A percentile compares a stretch with the other conserved stretches of the same genome.
phyloP scores from a whole-genome alignment of 768 basidiomycete genomes.

The Rhizopogon rudus region DNA sequence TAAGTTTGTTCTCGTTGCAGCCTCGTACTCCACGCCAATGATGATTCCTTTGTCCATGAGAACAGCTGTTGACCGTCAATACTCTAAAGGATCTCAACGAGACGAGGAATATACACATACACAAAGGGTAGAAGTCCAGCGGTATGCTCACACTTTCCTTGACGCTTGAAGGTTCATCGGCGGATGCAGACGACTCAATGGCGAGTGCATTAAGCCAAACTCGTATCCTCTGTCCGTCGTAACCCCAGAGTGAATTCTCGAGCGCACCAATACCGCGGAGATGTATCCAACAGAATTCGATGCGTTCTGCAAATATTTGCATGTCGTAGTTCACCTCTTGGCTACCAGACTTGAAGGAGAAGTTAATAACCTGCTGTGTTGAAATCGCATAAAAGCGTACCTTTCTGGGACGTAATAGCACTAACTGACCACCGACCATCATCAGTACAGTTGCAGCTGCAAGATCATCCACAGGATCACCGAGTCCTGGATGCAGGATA shows the following conservation, averaged over 20 bases:
- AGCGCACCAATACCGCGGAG: constrained; percentile 87
- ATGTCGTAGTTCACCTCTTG: constrained; percentile 96
- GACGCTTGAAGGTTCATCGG: constrained; percentile 46
- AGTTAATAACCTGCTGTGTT: not conserved
- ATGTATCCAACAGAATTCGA: constrained; percentile 99
- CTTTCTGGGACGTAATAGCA: constrained; percentile 85
- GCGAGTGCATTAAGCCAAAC: constrained; percentile 96
- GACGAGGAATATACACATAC: constrained; percentile 39
- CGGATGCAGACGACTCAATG: constrained; percentile 58
- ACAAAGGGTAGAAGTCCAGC: constrained; percentile 93
- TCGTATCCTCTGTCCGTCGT: constrained; percentile 83
- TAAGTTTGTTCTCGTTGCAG: constrained; percentile 64
- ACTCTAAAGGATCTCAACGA: constrained; percentile 1
- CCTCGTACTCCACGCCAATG: constrained; percentile 91
- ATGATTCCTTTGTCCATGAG: constrained; percentile 99
- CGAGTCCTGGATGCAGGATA: constrained; percentile 58
- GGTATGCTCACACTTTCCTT: constrained; percentile 93
- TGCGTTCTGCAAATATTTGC: constrained; percentile 94
- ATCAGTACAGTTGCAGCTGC: constrained; percentile 93
- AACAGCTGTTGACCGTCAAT: constrained; percentile 53
- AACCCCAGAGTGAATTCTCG: constrained; percentile 98
- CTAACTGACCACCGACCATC: constrained; percentile 89
- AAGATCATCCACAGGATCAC: constrained; percentile 90
- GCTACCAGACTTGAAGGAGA: constrained; percentile 55
- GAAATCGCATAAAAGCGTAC: constrained; percentile 32